Percentiles rank a stretch among this genome's conserved stretches.
Evolutionary conservation across 192 early-diverging fungal genomes (phyloP).

Genomic region (Gonapodya prolifera): DNA sequence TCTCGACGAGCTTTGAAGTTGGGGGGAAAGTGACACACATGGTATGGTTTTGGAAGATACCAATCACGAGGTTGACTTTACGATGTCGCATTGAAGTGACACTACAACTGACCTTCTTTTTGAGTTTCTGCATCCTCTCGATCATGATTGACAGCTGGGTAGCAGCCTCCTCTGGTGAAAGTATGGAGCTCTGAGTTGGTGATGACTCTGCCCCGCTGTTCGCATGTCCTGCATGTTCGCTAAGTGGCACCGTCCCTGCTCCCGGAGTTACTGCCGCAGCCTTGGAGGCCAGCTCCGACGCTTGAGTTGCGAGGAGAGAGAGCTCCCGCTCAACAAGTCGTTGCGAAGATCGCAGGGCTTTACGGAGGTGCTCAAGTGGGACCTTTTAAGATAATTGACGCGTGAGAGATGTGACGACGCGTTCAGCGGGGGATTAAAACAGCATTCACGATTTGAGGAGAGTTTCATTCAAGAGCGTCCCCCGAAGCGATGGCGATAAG

Average conservation of each 20-base stretch:
- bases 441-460: neutral
- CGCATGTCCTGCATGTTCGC: slow-evolving; percentile 15
- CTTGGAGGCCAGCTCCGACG: slow-evolving; percentile 33
- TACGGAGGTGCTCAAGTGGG: slow-evolving; percentile 76
- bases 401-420: slow-evolving; percentile 5
- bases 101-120: slow-evolving; percentile 47
- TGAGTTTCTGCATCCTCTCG: slow-evolving; percentile 49
- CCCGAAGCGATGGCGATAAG: neutral
- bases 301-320: slow-evolving; percentile 20
- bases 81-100: neutral
- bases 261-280: slow-evolving; percentile 12
- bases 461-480: neutral
- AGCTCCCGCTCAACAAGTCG: slow-evolving; percentile 79
- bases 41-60: neutral
- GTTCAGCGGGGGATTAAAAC: neutral
- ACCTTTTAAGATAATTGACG: slow-evolving; percentile 30
- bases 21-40: slow-evolving; percentile 1
- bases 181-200: too few relatives aligned
- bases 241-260: neutral
- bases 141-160: slow-evolving; percentile 51
- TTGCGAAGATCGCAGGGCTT: slow-evolving; percentile 55
- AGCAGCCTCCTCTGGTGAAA: too few relatives aligned
- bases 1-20: slow-evolving; percentile 43
- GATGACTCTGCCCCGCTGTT: slow-evolving; percentile 28
- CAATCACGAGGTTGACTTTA: neutral